Evolutionary conservation across 2,329 filamentous ascomycete species (phyloP), one percentile per base, ranked within the genome.

Genomic region (Zasmidium citrigriseum): DNA sequence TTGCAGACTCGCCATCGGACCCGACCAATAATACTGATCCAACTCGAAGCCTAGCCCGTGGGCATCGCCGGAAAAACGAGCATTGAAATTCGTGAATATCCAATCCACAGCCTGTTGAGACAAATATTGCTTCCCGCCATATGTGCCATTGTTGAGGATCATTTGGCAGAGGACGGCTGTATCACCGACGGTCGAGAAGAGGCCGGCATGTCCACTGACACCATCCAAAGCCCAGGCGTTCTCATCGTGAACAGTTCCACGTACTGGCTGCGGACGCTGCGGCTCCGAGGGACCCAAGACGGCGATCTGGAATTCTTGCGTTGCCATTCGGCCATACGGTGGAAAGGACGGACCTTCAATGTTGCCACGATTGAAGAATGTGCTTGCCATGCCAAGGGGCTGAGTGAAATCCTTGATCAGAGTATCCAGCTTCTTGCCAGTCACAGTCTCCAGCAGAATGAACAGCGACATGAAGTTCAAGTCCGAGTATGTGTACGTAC

Each of bases 121-220:
- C 22, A 49, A 18, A 49, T 49, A 25, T 16, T 23, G 9, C 7
- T 18, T 49, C 46, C 22, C 46, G 3, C 12, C 46, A 22, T 49
- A 49, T n/a, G 46, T 49, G 20, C 46, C 22, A n/a, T 49, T 49
- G 46, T 24, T 49, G 21, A 49, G 25, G 14, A 25, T 49, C 46
- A 49, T 23, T 16, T 24, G 46, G 22, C 46, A 49, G 20, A 49
- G 25, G 25, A 23, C 14, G 5, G 22, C 22, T 2, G 25, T 27
- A 25, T 49, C 46, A 16, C 46, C 46, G 5, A 49, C 16, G n/a
- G 22, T 49, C 22, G 46, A 49, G 22, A 49, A 49, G 22, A 24
- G 22, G 2, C 46, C 46, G 5, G 46, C 46, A 49, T 49, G 46
- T 3, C 46, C 46, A 49, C 45, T 47, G 20, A 47, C 45, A 22